phyloP scores from a whole-genome alignment of 805 yeast species.

The Lipomyces yamanashiensis region DNA sequence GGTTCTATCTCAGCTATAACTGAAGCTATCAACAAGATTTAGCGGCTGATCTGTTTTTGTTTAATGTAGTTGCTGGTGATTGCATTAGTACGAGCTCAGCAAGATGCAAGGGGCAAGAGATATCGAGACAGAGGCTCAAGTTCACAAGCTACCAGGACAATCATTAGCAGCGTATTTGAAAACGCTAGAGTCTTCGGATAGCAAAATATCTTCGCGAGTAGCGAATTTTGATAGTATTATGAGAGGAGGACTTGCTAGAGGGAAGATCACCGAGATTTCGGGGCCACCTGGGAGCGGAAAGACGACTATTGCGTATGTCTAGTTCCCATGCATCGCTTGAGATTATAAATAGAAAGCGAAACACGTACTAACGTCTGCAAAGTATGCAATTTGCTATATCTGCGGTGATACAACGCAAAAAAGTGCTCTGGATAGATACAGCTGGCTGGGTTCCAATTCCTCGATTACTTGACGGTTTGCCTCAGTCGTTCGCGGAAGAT shows the following conservation, averaged over 20 bases:
- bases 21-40: too few relatives aligned
- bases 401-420: slow-evolving; percentile 11
- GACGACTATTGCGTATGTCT: slow-evolving; percentile 30
- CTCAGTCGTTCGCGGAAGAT: background rate
- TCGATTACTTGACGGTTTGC: slow-evolving; percentile 9
- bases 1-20: too few relatives aligned
- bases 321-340: background rate
- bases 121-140: background rate
- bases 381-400: slow-evolving; percentile 20
- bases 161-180: slow-evolving; percentile 15
- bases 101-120: background rate
- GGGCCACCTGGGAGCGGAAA: slow-evolving; percentile 37
- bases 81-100: background rate
- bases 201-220: slow-evolving; percentile 21
- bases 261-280: slow-evolving; percentile 30
- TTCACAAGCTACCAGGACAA: slow-evolving; percentile 22
- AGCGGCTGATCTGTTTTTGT: too few relatives aligned
- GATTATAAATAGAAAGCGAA: too few relatives aligned
- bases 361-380: background rate
- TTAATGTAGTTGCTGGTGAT: too few relatives aligned
- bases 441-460: slow-evolving; percentile 12
- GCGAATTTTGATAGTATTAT: slow-evolving; percentile 21
- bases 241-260: slow-evolving; percentile 30
- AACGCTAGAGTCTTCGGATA: slow-evolving; percentile 10
- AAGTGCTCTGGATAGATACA: slow-evolving; percentile 34